phyloP scores from a whole-genome alignment of 2,329 filamentous ascomycete genomes.

The Calcarisporium arbuscula region DNA sequence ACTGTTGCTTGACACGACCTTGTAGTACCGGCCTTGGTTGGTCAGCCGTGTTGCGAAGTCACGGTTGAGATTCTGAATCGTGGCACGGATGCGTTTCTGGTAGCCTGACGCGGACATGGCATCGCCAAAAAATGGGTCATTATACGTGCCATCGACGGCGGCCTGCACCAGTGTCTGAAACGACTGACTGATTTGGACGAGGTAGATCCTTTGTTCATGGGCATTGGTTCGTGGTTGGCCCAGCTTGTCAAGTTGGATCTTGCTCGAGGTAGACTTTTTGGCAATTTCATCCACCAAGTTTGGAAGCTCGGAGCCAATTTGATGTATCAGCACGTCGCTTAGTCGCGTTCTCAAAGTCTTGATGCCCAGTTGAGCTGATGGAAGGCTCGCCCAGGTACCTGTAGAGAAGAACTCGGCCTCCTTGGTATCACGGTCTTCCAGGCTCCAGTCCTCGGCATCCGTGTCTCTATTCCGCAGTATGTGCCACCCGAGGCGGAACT shows the following conservation, averaged over 20 bases:
- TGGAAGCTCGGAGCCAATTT: conserved; percentile 41
- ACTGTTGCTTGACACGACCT: conserved; percentile 1
- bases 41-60: conserved; percentile 40
- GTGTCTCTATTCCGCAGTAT: conserved; percentile 41
- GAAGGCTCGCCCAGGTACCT: conserved; percentile 31
- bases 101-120: conserved; percentile 24
- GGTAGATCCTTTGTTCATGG: conserved; percentile 40
- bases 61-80: conserved; percentile 43
- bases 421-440: conserved; percentile 27
- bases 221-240: conserved; percentile 40
- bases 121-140: conserved; percentile 42
- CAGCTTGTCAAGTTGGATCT: conserved; percentile 34
- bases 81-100: conserved; percentile 43
- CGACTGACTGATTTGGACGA: conserved; percentile 37
- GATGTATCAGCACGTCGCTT: conserved; percentile 41
- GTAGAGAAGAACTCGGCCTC: conserved; percentile 38
- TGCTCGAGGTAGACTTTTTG: conserved; percentile 24
- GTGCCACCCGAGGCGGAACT: conserved; percentile 47
- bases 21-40: conserved; percentile 28
- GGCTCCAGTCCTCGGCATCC: conserved; percentile 23
- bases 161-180: conserved; percentile 39
- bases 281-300: conserved; percentile 37
- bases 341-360: conserved; percentile 39
- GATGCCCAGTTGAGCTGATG: conserved; percentile 37
- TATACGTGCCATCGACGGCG: conserved; percentile 46